Percentiles rank a stretch among this genome's conserved stretches.
These are phyloP conservation scores for Macadamia integrifolia DNA, from an alignment of 164 flowering plant species.

Conservation along the genomic window DNA sequence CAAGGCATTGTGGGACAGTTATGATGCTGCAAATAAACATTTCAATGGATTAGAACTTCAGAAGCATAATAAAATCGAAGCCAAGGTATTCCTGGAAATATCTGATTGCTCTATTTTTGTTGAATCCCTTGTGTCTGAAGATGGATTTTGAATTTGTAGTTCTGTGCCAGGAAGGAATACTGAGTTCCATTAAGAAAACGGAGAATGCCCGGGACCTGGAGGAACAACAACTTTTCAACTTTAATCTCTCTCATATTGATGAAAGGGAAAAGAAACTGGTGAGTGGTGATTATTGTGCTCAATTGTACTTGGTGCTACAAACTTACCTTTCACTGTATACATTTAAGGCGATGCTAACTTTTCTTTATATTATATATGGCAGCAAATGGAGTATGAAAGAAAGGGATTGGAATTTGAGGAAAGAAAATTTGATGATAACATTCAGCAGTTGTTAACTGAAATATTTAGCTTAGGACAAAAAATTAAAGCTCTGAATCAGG, in stretches of 20 bases:
- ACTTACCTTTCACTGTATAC: background rate
- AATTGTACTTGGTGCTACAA: conserved; percentile 7
- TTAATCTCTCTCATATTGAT: conserved; percentile 57
- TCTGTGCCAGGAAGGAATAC: conserved; percentile 43
- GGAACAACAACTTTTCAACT: conserved; percentile 55
- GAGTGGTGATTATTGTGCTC: conserved; percentile 40
- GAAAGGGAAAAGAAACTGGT: conserved; percentile 80
- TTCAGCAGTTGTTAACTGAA: conserved; percentile 45
- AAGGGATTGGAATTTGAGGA: conserved; percentile 55
- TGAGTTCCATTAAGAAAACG: conserved; percentile 53
- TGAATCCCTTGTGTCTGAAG: background rate
- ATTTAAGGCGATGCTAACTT: background rate
- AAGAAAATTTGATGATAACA: conserved; percentile 57
- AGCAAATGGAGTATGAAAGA: conserved; percentile 71
- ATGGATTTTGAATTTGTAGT: conserved; percentile 7
- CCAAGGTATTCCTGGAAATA: conserved; percentile 45
- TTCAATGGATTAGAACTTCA: conserved; percentile 66
- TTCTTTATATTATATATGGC: conserved; percentile 13
- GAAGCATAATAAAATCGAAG: conserved; percentile 56
- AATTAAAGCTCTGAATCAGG: conserved; percentile 49
- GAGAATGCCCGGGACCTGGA: conserved; percentile 52
- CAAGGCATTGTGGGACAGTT: conserved; percentile 49
- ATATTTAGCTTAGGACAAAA: conserved; percentile 45
- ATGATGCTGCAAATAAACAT: conserved; percentile 50
- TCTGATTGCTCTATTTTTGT: background rate